These are phyloP conservation scores for Capsicum rhomboideum DNA, from an alignment of 257 asterid species.

Conservation along the genomic window DNA sequence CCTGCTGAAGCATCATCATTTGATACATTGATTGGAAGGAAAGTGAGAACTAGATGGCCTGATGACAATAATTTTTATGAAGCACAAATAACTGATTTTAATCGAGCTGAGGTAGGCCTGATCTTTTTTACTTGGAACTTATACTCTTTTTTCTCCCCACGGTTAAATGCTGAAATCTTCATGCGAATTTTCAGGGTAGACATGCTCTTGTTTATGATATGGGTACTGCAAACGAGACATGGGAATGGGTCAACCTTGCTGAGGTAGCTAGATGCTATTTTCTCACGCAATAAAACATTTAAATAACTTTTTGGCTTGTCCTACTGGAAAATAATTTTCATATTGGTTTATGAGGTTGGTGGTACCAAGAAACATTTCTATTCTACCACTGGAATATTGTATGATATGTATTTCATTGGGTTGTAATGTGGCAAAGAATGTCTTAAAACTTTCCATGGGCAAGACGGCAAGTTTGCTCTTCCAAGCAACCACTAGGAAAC, in stretches of 20 bases:
- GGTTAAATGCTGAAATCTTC: background rate
- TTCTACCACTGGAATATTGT: background rate
- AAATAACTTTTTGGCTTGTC: background rate
- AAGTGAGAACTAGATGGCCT: slow-evolving; percentile 77
- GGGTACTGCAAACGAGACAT: slow-evolving; percentile 45
- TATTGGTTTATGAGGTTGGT: background rate
- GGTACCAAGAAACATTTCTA: background rate
- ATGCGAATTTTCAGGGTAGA: slow-evolving; percentile 40
- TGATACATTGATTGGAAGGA: slow-evolving; percentile 53
- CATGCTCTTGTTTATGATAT: slow-evolving; percentile 65
- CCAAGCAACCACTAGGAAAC: background rate
- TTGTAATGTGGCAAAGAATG: background rate
- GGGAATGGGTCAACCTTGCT: slow-evolving; percentile 78
- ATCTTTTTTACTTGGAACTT: slow-evolving; percentile 3
- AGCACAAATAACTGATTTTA: slow-evolving; percentile 56
- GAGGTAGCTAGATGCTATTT: slow-evolving; percentile 42
- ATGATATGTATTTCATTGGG: background rate
- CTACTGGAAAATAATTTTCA: background rate
- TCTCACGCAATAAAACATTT: background rate
- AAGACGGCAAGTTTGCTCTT: background rate
- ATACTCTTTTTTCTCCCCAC: slow-evolving; percentile 2
- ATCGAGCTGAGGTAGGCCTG: slow-evolving; percentile 42
- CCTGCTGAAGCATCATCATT: slow-evolving; percentile 37
- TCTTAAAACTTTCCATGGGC: background rate
- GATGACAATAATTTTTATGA: slow-evolving; percentile 73